Conservation (phyloP, 2,329 filamentous ascomycete species). For the Phaeomoniella chlamydospora region DNA sequence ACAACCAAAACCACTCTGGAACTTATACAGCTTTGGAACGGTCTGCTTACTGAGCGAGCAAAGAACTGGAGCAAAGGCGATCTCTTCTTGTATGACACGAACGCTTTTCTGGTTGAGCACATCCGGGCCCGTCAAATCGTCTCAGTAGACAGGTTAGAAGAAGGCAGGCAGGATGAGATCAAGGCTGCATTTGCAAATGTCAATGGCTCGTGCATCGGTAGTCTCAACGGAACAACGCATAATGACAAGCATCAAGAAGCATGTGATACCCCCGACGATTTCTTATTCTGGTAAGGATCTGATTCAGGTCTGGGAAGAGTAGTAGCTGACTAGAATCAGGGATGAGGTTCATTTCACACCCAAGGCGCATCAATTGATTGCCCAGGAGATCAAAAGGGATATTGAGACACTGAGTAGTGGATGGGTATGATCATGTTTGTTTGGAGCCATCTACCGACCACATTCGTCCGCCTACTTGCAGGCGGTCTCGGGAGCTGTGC, state of each 20-base stretch:
- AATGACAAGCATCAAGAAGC: constrained; percentile 12
- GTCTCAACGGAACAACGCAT: constrained; percentile 11
- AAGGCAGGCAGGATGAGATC: constrained; percentile 6
- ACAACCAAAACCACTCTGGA: constrained; percentile 19
- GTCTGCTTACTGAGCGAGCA: constrained; percentile 14
- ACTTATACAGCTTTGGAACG: constrained; percentile 20
- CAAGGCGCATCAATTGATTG: constrained; percentile 21
- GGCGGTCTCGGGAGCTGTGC: no score
- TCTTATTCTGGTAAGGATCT: constrained; percentile 23
- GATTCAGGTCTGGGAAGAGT: no score
- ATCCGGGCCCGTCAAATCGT: constrained; percentile 23
- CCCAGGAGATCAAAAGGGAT: constrained; percentile 15
- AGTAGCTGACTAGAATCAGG: constrained; percentile 14
- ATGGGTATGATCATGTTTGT: constrained; percentile 1
- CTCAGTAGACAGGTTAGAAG: constrained; percentile 17
- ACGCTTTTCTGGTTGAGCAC: constrained; percentile 21
- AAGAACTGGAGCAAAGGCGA: constrained; percentile 17
- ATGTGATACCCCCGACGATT: constrained; percentile 21
- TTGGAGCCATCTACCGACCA: no score
- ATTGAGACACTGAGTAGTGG: not conserved
- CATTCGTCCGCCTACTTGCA: no score
- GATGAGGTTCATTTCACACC: constrained; percentile 25
- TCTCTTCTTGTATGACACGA: constrained; percentile 24
- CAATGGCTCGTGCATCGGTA: constrained; percentile 17
- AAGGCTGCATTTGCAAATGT: constrained; percentile 19